phyloP scores from a whole-genome alignment of 1,139 yeast genomes.

The Diutina pseudorugosa region DNA sequence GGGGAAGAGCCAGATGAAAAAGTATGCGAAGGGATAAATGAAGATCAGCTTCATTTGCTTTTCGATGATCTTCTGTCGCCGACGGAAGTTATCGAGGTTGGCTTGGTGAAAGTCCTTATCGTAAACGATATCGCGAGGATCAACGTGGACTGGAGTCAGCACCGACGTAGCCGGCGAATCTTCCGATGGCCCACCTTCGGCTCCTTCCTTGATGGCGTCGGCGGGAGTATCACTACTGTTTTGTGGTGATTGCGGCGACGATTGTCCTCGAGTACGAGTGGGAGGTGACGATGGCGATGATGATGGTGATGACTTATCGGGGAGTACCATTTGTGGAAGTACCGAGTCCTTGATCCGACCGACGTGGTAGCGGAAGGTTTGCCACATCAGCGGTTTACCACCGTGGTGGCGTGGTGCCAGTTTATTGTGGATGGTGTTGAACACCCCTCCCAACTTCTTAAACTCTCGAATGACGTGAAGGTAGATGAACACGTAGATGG shows the following conservation, averaged over 20 bases:
- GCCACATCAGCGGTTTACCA: background rate
- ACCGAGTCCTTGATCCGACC: slow-evolving; percentile 13
- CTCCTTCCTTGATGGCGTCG: background rate
- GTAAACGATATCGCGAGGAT: slow-evolving; percentile 11
- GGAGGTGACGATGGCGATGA: background rate
- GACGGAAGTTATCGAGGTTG: slow-evolving; percentile 43
- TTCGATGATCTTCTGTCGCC: slow-evolving; percentile 53
- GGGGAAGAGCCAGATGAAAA: slow-evolving; percentile 74
- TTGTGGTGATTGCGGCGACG: background rate
- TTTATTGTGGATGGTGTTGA: slow-evolving; percentile 19
- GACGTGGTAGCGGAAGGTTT: background rate
- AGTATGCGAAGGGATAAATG: slow-evolving; percentile 73
- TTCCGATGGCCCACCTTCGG: slow-evolving; percentile 10
- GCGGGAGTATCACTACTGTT: background rate
- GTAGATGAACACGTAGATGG: slow-evolving; percentile 62
- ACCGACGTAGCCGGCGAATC: background rate
- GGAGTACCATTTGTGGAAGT: slow-evolving; percentile 21
- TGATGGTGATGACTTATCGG: slow-evolving; percentile 10
- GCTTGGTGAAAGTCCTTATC: slow-evolving; percentile 42
- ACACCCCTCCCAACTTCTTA: slow-evolving; percentile 36
- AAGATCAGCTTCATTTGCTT: slow-evolving; percentile 73
- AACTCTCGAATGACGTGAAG: slow-evolving; percentile 57
- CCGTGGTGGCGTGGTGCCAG: slow-evolving; percentile 4
- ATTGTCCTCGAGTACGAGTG: background rate
- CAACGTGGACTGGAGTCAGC: slow-evolving; percentile 3